Evolutionary conservation across 2,329 filamentous ascomycete genomes (phyloP), one percentile per base, ranked within the genome.

Genomic region (Fusarium tjaetaba): DNA sequence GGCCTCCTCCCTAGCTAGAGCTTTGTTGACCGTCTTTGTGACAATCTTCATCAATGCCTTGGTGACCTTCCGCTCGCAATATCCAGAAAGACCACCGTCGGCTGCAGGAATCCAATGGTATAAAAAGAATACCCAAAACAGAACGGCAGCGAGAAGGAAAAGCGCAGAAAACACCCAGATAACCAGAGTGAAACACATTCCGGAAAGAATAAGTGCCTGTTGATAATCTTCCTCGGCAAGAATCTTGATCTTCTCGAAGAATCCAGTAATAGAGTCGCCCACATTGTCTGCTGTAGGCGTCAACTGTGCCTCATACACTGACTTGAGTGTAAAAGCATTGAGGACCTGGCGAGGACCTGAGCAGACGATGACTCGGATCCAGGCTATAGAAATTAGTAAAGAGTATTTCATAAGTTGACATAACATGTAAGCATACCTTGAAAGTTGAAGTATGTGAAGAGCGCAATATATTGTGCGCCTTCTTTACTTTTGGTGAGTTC

Each of bases 61-160:
- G 83, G 97, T 97, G 80, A 97, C 92, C 85, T 98, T 98, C 51
- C 95, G 92, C 70, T 94, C 92, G 81, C 96, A 98, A 84, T 97
- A 99, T 32, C 91, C 91, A 10, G 90, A 90, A 36, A 99, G 87
- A 13, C 93, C 92, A 11, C 94, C 94, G 78, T 98, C 95, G 16
- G 90, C 86, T 41, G 89, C 88, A 3, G 95, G 95, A 70, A 99
- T 96, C 83, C 96, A 96, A 82, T 96, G 93, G 89, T 93, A 97
- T 11, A 99, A 88, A 82, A 97, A 99, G 77, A 94, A 89, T 42
- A 97, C 82, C 82, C 97, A 98, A 68, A 97, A 91, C 4, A 97
- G 77, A 28, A 91, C 85, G 0, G 94, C 94, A 15, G 93, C 79
- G n/a, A 96, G 84, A 57, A 98, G 86, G 48, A 89, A 91, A 4